phyloP scores from a whole-genome alignment of 1,284 basidiomycete species.

The Leccinum pachyderme region DNA sequence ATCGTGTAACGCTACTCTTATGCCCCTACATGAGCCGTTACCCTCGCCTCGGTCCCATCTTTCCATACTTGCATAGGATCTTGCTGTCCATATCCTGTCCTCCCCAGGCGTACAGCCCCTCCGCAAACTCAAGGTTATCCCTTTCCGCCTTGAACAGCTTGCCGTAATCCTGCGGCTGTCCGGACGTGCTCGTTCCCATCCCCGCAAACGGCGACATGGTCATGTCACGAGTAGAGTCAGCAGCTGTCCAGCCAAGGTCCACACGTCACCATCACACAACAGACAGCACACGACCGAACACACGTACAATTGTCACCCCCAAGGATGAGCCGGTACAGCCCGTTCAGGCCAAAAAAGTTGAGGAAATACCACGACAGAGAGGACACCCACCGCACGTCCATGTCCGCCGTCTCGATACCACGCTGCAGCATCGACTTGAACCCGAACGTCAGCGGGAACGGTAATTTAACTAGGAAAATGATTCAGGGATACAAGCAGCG shows the following conservation, averaged over 20 bases:
- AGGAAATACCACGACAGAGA: constrained; percentile 99
- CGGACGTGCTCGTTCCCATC: constrained; percentile 50
- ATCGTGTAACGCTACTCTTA: constrained; percentile 28
- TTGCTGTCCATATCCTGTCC: constrained; percentile 78
- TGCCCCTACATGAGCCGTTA: constrained; percentile 18
- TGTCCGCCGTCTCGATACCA: constrained; percentile 93
- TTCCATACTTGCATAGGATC: constrained; percentile 75
- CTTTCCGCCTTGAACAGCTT: constrained; percentile 92
- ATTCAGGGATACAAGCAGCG: constrained; percentile 2
- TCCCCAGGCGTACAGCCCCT: constrained; percentile 81
- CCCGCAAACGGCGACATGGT: constrained; percentile 69
- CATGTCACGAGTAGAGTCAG: constrained; percentile 76
- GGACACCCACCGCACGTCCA: constrained; percentile 99
- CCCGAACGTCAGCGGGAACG: constrained; percentile 94
- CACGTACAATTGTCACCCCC: constrained; percentile 86
- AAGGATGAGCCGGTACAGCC: constrained; percentile 90
- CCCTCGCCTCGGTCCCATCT: constrained; percentile 32
- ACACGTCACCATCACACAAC: constrained; percentile 14
- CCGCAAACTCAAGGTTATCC: constrained; percentile 91
- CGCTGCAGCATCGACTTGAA: constrained; percentile 99
- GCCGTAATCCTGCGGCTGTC: constrained; percentile 76
- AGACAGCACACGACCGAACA: constrained; percentile 7
- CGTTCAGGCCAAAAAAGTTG: constrained; percentile 97
- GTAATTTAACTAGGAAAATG: constrained; percentile 76
- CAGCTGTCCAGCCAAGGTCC: constrained; percentile 47